Evolutionary conservation across 179 eudicot genomes (phyloP).

Genomic region (Heliamphora ciliata): DNA sequence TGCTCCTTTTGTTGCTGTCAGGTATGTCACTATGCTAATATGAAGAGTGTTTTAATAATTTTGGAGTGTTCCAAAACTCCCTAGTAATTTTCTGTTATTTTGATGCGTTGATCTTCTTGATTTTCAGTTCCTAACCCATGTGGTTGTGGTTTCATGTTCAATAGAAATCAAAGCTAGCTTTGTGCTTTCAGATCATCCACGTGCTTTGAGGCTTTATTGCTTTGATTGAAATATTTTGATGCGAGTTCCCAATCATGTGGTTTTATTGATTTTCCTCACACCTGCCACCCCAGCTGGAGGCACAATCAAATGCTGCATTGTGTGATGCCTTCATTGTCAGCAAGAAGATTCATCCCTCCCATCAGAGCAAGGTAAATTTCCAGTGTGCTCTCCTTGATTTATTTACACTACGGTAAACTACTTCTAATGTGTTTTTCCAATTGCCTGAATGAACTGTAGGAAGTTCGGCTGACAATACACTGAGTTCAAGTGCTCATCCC

Average conservation of each 20-base stretch:
- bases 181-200: not conserved
- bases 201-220: not conserved
- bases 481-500: slow-evolving; percentile 43
- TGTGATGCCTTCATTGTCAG: slow-evolving; percentile 29
- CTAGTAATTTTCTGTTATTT: not conserved
- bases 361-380: slow-evolving; percentile 36
- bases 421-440: slow-evolving; percentile 4
- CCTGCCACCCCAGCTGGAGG: slow-evolving; percentile 1
- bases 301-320: slow-evolving; percentile 26
- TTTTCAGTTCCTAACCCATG: slow-evolving; percentile 1
- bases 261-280: not conserved
- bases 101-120: not conserved
- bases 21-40: not conserved
- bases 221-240: not conserved
- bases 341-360: slow-evolving; percentile 27
- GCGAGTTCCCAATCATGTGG: not conserved
- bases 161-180: not conserved
- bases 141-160: not conserved
- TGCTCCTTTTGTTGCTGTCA: not conserved
- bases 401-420: not conserved
- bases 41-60: not conserved
- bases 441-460: slow-evolving; percentile 32
- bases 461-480: slow-evolving; percentile 43
- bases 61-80: not conserved
- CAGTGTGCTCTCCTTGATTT: not conserved